Evolutionary conservation across 352 stramenopile species (phyloP).

Genomic region (Hyaloperonospora brassicae): DNA sequence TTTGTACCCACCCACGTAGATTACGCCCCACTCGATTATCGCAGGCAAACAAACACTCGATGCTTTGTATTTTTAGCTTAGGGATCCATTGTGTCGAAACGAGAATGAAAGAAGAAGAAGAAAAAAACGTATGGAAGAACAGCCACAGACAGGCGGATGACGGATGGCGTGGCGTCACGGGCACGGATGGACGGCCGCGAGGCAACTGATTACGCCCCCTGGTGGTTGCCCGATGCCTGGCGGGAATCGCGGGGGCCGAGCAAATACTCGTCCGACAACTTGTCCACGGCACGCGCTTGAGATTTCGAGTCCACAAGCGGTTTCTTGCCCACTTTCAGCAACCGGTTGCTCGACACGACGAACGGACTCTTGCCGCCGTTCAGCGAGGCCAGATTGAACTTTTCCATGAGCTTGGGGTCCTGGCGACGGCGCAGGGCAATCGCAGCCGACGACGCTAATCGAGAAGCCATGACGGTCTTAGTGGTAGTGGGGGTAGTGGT

Average conservation of each 20-base stretch:
- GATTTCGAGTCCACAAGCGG: constrained; percentile 9
- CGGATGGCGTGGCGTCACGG: constrained; percentile 28
- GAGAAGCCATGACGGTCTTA: constrained; percentile 12
- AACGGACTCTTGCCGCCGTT: constrained; percentile 70
- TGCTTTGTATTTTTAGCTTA: too few relatives aligned
- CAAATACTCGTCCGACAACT: constrained; percentile 68
- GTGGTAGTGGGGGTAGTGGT: too few relatives aligned
- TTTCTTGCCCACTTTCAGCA: constrained; percentile 35
- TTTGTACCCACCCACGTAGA: too few relatives aligned
- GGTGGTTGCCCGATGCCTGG: constrained; percentile 11
- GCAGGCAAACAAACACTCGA: too few relatives aligned
- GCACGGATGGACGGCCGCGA: constrained; percentile 32
- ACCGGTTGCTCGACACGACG: constrained; percentile 44
- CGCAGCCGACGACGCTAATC: constrained; percentile 8
- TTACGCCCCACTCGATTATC: too few relatives aligned
- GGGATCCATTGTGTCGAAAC: too few relatives aligned
- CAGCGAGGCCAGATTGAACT: constrained; percentile 56
- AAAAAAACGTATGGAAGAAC: too few relatives aligned
- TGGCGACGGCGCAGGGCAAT: constrained; percentile 16
- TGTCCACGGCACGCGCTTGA: constrained; percentile 36
- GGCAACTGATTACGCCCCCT: constrained; percentile 46
- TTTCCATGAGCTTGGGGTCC: constrained; percentile 35
- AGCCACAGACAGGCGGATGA: too few relatives aligned
- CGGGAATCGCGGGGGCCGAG: constrained; percentile 18
- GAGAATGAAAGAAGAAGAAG: too few relatives aligned